phyloP scores from a whole-genome alignment of 352 stramenopile species.

The Globisporangium cystogenes region DNA sequence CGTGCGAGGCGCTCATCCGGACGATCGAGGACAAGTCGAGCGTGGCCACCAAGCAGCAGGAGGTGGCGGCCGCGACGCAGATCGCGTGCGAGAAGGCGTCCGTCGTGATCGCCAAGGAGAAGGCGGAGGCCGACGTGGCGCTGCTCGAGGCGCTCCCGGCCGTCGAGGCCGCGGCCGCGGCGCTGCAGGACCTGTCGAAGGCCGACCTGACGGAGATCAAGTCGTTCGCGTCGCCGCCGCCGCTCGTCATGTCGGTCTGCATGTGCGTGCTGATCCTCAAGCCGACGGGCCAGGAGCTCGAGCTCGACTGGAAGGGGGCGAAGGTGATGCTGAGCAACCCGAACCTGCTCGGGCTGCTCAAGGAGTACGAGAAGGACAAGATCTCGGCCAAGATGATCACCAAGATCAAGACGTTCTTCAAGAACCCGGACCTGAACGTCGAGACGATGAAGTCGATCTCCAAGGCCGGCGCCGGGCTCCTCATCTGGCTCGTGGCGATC shows the following conservation, averaged over 20 bases:
- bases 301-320: conserved; percentile 91
- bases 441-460: conserved; percentile 95
- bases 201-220: conserved; percentile 95
- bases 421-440: conserved; percentile 91
- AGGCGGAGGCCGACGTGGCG: conserved; percentile 90
- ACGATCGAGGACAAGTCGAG: conserved; percentile 93
- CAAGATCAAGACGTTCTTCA: conserved; percentile 93
- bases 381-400: conserved; percentile 95
- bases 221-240: conserved; percentile 91
- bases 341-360: conserved; percentile 88
- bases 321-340: conserved; percentile 95
- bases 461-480: conserved; percentile 83
- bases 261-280: conserved; percentile 91
- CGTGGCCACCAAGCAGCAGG: conserved; percentile 89
- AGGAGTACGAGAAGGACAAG: conserved; percentile 95
- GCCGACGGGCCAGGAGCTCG: conserved; percentile 89
- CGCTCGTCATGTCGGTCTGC: conserved; percentile 92
- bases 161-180: conserved; percentile 89
- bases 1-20: conserved; percentile 92
- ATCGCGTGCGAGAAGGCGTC: conserved; percentile 89
- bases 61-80: conserved; percentile 88
- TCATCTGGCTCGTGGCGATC: conserved; percentile 94
- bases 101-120: conserved; percentile 89
- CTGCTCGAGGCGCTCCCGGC: conserved; percentile 92
- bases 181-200: conserved; percentile 93